These are phyloP conservation scores for Microglena sp. DNA, from an alignment of 139 green algal species.

Conservation along the genomic window DNA sequence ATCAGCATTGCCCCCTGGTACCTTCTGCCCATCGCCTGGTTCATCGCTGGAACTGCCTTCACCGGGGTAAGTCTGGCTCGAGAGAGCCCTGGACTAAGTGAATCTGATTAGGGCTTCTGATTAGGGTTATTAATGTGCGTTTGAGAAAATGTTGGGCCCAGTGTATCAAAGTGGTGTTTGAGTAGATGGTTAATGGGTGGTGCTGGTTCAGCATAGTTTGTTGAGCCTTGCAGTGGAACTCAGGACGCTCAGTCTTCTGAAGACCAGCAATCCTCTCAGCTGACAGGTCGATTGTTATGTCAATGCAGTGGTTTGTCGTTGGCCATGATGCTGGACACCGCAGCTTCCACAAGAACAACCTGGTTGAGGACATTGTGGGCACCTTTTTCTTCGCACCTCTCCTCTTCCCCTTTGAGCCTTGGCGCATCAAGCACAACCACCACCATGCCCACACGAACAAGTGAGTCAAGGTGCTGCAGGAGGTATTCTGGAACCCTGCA, in stretches of 20 bases:
- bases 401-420: slow-evolving; percentile 96
- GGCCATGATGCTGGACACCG: slow-evolving; percentile 61
- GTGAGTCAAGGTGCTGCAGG: too few species aligned
- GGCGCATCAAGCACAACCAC: slow-evolving; percentile 98
- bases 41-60: slow-evolving; percentile 79
- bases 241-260: too few species aligned
- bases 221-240: too few species aligned
- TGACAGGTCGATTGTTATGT: neutral
- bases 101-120: too few species aligned
- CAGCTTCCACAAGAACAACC: slow-evolving; percentile 88
- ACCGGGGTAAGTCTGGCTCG: slow-evolving; percentile 63
- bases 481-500: too few species aligned
- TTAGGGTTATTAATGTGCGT: too few species aligned
- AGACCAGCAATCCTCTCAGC: too few species aligned
- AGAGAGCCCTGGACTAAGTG: too few species aligned
- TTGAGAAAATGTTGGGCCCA: too few species aligned
- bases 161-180: too few species aligned
- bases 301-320: slow-evolving; percentile 12
- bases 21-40: slow-evolving; percentile 86
- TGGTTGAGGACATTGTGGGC: slow-evolving; percentile 95
- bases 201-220: too few species aligned
- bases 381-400: slow-evolving; percentile 86
- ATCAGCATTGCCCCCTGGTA: slow-evolving; percentile 82
- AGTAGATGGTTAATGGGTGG: too few species aligned
- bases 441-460: slow-evolving; percentile 99